Evolutionary conservation across 768 basidiomycete species (phyloP), one percentile per base, ranked within the genome.

Genomic region (Naganishia friedmannii): DNA sequence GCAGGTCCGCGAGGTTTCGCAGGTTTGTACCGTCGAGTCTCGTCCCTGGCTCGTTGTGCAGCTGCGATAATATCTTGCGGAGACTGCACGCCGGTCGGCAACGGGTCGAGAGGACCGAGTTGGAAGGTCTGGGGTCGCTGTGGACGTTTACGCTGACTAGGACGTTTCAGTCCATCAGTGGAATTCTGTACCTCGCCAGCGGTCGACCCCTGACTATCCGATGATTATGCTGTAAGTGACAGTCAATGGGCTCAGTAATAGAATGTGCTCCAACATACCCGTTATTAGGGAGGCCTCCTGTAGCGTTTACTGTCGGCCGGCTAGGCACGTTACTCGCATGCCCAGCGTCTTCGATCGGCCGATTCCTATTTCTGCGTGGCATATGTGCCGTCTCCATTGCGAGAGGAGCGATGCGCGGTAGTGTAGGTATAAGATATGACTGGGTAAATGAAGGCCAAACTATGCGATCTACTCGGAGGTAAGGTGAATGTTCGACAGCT

Each of bases 31-130:
- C 39, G 60, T 63, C 42, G 15, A 7, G 37, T 17, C 12, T 42
- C 60, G 13, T 21, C 60, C 2, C 46, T 42, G 15, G 29, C n/a
- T 4, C 37, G n/a, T 29, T 63, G 39, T 1, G 23, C 42, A 21
- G 60, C 60, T 19, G 34, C 21, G 4, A 45, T 29, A 4, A 26
- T 21, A 19, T 63, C 60, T 19, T 63, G 60, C 3, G 37, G 31
- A 5, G 60, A 45, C 37, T 45, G 21, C 28, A 34, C 60, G 12
- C 13, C 37, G 2, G 19, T 42, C 13, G 60, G 42, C 0, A 63
- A 19, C 26, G 60, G 60, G 7, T 42, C 39, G 7, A 63, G 39
- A 45, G 60, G 60, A 26, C 60, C 60, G 6, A 63, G 42, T 23
- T 63, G 60, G 17, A 63, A 63, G 3, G 60, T 63, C 26, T 45